Evolutionary conservation across 306 rosid genomes (phyloP).

Genomic region (Datisca glomerata): DNA sequence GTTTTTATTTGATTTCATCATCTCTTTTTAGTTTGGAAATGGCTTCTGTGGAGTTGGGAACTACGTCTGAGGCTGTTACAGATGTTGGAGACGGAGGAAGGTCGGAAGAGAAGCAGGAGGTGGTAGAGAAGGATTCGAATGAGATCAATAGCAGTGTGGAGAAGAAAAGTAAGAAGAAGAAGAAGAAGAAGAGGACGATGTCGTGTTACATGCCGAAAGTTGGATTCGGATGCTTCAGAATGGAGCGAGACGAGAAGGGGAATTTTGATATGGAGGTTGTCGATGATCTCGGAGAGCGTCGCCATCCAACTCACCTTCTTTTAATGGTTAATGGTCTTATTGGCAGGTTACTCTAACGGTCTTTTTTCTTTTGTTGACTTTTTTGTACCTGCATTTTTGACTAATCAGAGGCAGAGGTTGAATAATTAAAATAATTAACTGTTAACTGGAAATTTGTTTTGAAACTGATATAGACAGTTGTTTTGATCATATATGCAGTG

Average conservation of each 20-base stretch:
- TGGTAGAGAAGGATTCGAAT: slow-evolving; percentile 8
- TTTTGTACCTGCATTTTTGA: no score
- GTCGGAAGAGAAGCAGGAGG: slow-evolving; percentile 5
- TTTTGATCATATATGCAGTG: slow-evolving; percentile 29
- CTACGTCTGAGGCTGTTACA: not conserved
- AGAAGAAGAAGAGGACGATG: not conserved
- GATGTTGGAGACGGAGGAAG: slow-evolving; percentile 12
- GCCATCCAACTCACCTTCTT: slow-evolving; percentile 46
- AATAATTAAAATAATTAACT: not conserved
- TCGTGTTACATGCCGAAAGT: slow-evolving; percentile 21
- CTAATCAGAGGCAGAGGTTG: no score
- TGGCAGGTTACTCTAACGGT: slow-evolving; percentile 49
- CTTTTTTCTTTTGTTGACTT: no score
- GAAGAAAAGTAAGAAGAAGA: slow-evolving; percentile 12
- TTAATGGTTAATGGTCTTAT: slow-evolving; percentile 73
- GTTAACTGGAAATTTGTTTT: not conserved
- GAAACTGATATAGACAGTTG: not conserved
- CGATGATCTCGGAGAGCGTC: slow-evolving; percentile 25
- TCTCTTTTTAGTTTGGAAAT: no score
- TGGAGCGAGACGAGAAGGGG: slow-evolving; percentile 27
- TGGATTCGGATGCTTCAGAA: slow-evolving; percentile 44
- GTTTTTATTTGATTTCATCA: no score
- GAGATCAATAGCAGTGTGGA: slow-evolving; percentile 6
- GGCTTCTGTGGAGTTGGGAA: slow-evolving; percentile 29
- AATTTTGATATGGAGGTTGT: slow-evolving; percentile 45